Percentiles rank a stretch among this genome's conserved stretches.
These are phyloP conservation scores for Sphaerulina populicola DNA, from an alignment of 2,329 filamentous ascomycete species.

Conservation along the genomic window DNA sequence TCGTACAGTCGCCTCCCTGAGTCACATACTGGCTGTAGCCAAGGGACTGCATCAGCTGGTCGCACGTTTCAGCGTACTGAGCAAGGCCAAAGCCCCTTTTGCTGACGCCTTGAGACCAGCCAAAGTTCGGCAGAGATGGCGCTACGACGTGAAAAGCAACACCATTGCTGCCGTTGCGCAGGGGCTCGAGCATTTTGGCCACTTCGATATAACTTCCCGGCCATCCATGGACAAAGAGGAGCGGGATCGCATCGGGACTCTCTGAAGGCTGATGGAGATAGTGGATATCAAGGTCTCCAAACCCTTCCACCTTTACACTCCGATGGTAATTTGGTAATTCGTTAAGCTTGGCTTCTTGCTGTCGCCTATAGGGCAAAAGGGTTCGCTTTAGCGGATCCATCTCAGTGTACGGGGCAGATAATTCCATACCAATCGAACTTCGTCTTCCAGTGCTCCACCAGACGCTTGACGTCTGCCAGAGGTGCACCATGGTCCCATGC, in stretches of 20 bases:
- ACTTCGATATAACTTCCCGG: slow-evolving; percentile 63
- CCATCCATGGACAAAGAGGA: slow-evolving; percentile 61
- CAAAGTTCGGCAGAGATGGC: slow-evolving; percentile 50
- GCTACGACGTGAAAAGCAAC: slow-evolving; percentile 58
- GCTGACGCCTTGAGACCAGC: slow-evolving; percentile 56
- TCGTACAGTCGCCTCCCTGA: slow-evolving; percentile 44
- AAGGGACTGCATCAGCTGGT: slow-evolving; percentile 53
- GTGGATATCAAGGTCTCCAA: slow-evolving; percentile 54
- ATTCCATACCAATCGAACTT: slow-evolving; percentile 48
- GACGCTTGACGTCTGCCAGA: slow-evolving; percentile 51
- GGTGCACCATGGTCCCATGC: slow-evolving; percentile 54
- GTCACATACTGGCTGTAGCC: slow-evolving; percentile 53
- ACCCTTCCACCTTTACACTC: slow-evolving; percentile 48
- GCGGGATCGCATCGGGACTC: slow-evolving; percentile 49
- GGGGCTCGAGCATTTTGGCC: slow-evolving; percentile 49
- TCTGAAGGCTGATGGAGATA: slow-evolving; percentile 53
- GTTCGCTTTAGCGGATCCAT: neutral
- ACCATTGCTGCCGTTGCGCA: slow-evolving; percentile 33
- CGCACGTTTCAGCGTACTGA: slow-evolving; percentile 49
- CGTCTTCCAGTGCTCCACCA: slow-evolving; percentile 51
- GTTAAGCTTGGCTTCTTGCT: slow-evolving; percentile 52
- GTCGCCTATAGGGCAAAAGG: slow-evolving; percentile 28
- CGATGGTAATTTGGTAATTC: slow-evolving; percentile 52
- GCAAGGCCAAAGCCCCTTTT: slow-evolving; percentile 43
- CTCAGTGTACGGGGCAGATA: neutral